A percentile compares a stretch with the other conserved stretches of the same genome.
Conservation (phyloP, 2,329 filamentous ascomycete genomes). For the Xylariaceae sp. region DNA sequence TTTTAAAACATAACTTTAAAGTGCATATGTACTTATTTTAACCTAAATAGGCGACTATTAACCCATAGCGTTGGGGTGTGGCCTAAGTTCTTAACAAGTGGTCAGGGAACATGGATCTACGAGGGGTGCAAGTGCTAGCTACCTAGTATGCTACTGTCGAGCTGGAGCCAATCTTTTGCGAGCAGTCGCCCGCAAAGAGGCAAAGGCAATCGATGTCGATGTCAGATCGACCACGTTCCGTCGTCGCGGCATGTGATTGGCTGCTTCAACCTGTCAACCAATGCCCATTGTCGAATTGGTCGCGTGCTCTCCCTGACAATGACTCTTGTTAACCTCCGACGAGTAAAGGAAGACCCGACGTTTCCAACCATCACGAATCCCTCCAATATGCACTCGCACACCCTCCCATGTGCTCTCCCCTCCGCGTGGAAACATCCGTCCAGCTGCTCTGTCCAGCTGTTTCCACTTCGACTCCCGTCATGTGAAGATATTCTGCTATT, state of each 20-base stretch:
- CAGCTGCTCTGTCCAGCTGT: not conserved
- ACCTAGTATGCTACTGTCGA: too few relatives aligned
- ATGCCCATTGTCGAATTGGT: conserved; percentile 29
- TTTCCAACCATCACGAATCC: conserved; percentile 3
- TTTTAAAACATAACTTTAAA: too few relatives aligned
- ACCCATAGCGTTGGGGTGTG: too few relatives aligned
- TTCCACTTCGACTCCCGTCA: not conserved
- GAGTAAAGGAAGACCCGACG: conserved; percentile 11
- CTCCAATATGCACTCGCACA: conserved; percentile 18
- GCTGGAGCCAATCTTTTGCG: not conserved
- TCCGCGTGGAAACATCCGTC: not conserved
- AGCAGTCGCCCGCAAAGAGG: not conserved
- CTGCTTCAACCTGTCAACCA: conserved; percentile 12
- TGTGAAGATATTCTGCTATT: not conserved
- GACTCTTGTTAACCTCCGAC: conserved; percentile 1
- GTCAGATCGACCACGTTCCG: conserved; percentile 19
- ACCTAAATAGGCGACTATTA: too few relatives aligned
- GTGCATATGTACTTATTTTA: too few relatives aligned
- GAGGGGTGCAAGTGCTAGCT: too few relatives aligned
- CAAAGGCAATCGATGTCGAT: too few relatives aligned
- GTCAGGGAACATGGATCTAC: too few relatives aligned
- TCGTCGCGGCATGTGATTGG: conserved; percentile 12
- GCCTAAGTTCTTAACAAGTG: too few relatives aligned
- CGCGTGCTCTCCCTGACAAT: conserved; percentile 28
- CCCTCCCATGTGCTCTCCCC: conserved; percentile 16